Evolutionary conservation across 2,329 filamentous ascomycete species (phyloP).

Genomic region (Diplodia scrobiculata): DNA sequence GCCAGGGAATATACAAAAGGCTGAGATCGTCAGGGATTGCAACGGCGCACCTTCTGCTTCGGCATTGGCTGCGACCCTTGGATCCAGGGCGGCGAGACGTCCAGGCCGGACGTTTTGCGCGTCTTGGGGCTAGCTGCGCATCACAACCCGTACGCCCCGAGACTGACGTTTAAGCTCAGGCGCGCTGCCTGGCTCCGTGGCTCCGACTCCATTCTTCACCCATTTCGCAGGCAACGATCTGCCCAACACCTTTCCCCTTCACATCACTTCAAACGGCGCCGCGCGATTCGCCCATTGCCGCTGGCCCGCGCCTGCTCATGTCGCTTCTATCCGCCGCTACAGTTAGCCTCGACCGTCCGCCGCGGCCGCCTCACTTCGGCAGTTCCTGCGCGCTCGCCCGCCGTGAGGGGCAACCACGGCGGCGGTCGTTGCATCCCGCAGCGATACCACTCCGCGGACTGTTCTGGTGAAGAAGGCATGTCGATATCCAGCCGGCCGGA

Average conservation of each 20-base stretch:
- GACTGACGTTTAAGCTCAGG: constrained; percentile 14
- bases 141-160: constrained; percentile 17
- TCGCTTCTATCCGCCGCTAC: constrained; percentile 26
- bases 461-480: background rate
- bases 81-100: constrained; percentile 15
- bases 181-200: constrained; percentile 14
- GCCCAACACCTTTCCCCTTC: constrained; percentile 16
- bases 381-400: constrained; percentile 8
- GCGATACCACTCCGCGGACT: background rate
- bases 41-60: constrained; percentile 21
- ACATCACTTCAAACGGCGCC: constrained; percentile 22
- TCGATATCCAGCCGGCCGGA: constrained; percentile 8
- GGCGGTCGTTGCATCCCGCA: background rate
- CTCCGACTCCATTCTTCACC: constrained; percentile 7
- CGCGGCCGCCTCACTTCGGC: constrained; percentile 18
- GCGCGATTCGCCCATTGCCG: constrained; percentile 20
- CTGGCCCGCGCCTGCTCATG: constrained; percentile 1
- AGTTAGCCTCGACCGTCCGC: constrained; percentile 7
- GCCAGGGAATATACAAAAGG: too few species aligned
- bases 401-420: background rate
- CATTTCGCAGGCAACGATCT: constrained; percentile 18
- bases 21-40: too few species aligned
- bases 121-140: constrained; percentile 14
- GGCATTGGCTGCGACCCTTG: constrained; percentile 10
- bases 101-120: constrained; percentile 10